Evolutionary conservation across 2,329 filamentous ascomycete genomes (phyloP), one percentile per base, ranked within the genome.

Genomic region (Ceratocystiopsis brevicomis): DNA sequence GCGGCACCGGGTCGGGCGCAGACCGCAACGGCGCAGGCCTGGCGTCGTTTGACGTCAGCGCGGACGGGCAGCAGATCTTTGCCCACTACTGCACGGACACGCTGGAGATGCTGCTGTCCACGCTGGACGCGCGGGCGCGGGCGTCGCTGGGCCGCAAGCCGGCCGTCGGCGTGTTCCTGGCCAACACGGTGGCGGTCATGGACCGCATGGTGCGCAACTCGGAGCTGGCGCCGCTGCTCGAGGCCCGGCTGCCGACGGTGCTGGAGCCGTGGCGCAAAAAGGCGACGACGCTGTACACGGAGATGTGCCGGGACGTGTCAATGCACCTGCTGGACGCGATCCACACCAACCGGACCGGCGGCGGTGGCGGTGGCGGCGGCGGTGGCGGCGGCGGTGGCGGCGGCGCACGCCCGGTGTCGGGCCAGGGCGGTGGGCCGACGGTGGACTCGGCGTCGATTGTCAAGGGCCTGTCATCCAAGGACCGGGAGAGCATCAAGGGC

Each of bases 401-500:
- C 37, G 36, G 43, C 12, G 30, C 41, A 3, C 76, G 86, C 16
- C 84, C 86, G 14, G 71, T 76, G 0, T 87, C 81, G 3, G 75
- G 78, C 10, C 76, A 75, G 21, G 74, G 25, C 25, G 25, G 25
- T 10, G 25, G 25, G 25, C 25, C 25, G 25, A 30, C 25, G 25
- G 67, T 78, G 39, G 87, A 95, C 59, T 90, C 83, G 2, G 76
- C 78, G 15, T 80, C 81, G 1, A 81, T 95, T 45, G 68, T 96
- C 47, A 94, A 93, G 60, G 73, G 73, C 1, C 66, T 96, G 3
- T 77, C 73, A 39, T 85, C 79, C 53, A 95, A 94, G 59, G 90
- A 98, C 56, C 92, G 88, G 60, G 90, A 98, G 57, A 79, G 78
- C 45, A 93, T 96, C 62, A 98, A 98, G 62, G 78, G 85, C 59